Base-by-base conservation (phyloP, 176 grass and related monocot genomes). In the Pontederia paniculata region DNA sequence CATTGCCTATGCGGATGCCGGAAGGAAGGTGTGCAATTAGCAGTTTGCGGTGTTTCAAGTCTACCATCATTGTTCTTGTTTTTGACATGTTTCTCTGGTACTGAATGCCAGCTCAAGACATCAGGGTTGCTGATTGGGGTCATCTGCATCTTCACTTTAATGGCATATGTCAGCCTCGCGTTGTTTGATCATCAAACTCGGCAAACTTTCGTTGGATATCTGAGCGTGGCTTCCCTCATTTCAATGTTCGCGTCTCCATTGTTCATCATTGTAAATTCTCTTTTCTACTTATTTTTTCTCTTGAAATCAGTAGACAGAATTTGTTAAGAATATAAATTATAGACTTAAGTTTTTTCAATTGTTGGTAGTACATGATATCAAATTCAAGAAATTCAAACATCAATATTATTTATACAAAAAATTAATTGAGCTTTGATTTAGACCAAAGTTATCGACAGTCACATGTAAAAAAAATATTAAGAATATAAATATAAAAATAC, bases 191-290 rank as follows among this genome's bases (percentile, higher is more conserved):
- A 74, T 23, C 68, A 58, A 3, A 12, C n/a, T 1, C 77, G 89
- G 21, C 72, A 84, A 73, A 66, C 66, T 55, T 68, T 95, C 9
- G 67, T 87, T 1, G 89, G 89, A 25, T 70, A 41, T 22, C 57
- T 80, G 0, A 88, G 79, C 48, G 69, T 83, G 16, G 79, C 60
- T 17, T 85, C 83, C 14, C 76, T 83, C 8, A 69, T 85, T 60
- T 95, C 47, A 62, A 95, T 95, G 89, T 95, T 75, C 10, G 89
- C 89, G 18, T 88, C 89, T 17, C 89, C 89, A 0, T 55, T 95
- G 12, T 76, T 79, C 15, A 80, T 95, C 75, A 95, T 95, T 63
- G 89, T 88, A 73, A 0, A 23, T 13, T 21, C 22, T 50, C 8
- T 17, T 17, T 20, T 21, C 8, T 44, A 9, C 0, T 23, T 9